Percentiles rank a stretch among this genome's conserved stretches.
Conservation (phyloP, 2,329 filamentous ascomycete genomes). For the Decorospora gaudefroyi region DNA sequence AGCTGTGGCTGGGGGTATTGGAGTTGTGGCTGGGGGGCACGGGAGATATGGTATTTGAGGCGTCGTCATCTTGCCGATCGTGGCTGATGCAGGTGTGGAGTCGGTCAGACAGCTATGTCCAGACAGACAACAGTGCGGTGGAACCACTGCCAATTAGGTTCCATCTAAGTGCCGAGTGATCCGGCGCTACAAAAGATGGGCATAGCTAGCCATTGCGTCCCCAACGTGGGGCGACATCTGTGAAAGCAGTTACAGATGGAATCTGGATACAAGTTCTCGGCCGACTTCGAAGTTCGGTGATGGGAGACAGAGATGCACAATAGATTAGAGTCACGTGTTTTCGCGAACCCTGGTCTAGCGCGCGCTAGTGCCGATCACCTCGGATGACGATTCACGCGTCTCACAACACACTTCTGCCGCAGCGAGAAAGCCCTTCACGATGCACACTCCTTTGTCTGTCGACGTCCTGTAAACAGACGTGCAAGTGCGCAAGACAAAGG, state of each 20-base stretch:
- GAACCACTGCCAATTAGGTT: constrained; percentile 19
- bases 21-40: constrained; percentile 7
- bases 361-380: not conserved
- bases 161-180: constrained; percentile 22
- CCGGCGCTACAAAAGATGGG: constrained; percentile 7
- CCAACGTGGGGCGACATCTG: too few relatives aligned
- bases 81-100: constrained; percentile 13
- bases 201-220: not conserved
- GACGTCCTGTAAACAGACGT: not conserved
- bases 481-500: constrained; percentile 1
- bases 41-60: too few relatives aligned
- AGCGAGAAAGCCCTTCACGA: too few relatives aligned
- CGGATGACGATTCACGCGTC: not conserved
- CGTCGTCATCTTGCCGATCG: constrained; percentile 12
- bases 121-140: too few relatives aligned
- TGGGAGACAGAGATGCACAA: too few relatives aligned
- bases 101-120: constrained; percentile 15
- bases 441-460: not conserved
- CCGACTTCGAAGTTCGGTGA: too few relatives aligned
- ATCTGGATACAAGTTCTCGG: too few relatives aligned
- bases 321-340: not conserved
- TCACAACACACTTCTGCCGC: too few relatives aligned
- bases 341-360: not conserved
- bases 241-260: too few relatives aligned
- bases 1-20: constrained; percentile 20